These are phyloP conservation scores for Lipomyces lipofer DNA, from an alignment of 805 yeast species.

Conservation along the genomic window DNA sequence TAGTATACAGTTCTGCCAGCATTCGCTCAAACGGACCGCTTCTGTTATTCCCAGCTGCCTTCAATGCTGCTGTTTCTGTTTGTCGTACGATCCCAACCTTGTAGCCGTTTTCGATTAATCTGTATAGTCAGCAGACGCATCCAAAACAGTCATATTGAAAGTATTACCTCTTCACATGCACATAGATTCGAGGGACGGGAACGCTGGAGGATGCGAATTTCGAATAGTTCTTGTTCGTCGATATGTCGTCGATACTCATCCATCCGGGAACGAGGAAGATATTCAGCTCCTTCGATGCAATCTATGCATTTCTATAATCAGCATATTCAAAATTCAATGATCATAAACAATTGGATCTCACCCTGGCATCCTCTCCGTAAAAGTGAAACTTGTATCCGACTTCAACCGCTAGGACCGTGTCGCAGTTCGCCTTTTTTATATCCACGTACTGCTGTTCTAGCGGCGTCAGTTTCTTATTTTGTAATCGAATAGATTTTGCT, in stretches of 20 bases:
- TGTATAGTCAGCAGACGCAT: background rate
- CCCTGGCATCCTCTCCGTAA: conserved; percentile 78
- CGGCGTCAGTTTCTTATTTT: conserved; percentile 58
- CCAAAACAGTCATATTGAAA: background rate
- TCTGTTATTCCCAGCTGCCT: conserved; percentile 54
- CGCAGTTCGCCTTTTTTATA: conserved; percentile 59
- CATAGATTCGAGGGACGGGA: conserved; percentile 72
- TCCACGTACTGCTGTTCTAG: conserved; percentile 75
- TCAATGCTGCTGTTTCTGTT: conserved; percentile 74
- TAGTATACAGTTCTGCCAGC: conserved; percentile 71
- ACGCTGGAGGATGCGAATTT: conserved; percentile 82
- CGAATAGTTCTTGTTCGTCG: conserved; percentile 49
- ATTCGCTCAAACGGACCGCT: conserved; percentile 64
- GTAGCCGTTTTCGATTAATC: conserved; percentile 63
- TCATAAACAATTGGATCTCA: background rate
- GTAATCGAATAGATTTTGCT: background rate
- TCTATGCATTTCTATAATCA: background rate
- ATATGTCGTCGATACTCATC: conserved; percentile 48
- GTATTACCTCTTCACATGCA: conserved; percentile 62
- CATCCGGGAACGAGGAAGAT: conserved; percentile 76
- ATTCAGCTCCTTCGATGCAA: conserved; percentile 61
- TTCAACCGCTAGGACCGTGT: conserved; percentile 75
- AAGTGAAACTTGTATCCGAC: conserved; percentile 91
- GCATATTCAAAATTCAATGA: conserved; percentile 26
- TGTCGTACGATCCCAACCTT: conserved; percentile 90